A percentile compares a stretch with the other conserved stretches of the same genome.
phyloP scores from a whole-genome alignment of 2,329 filamentous ascomycete species.

The Fusarium albidum region DNA sequence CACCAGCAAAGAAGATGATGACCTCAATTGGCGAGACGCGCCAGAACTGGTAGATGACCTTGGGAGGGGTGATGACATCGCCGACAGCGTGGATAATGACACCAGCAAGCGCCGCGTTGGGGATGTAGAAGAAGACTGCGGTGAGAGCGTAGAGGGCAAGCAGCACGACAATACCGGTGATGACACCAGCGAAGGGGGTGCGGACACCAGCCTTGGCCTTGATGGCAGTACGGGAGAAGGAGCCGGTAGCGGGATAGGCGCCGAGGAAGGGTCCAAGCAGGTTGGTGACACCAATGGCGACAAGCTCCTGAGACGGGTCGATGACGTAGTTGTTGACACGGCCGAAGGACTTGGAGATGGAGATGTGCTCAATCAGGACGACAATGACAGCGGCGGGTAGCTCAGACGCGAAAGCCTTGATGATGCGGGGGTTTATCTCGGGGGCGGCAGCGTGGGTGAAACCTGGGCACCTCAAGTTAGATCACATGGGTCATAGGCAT shows the following conservation, averaged over 20 bases:
- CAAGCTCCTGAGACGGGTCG: constrained; percentile 80
- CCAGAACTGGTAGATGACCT: constrained; percentile 89
- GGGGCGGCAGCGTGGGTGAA: constrained; percentile 77
- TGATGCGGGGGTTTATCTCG: constrained; percentile 64
- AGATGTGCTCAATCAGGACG: constrained; percentile 81
- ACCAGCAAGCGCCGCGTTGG: constrained; percentile 75
- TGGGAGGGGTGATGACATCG: constrained; percentile 84
- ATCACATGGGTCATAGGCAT: background rate
- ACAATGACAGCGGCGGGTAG: constrained; percentile 80
- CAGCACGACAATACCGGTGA: constrained; percentile 83
- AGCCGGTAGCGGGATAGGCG: constrained; percentile 86
- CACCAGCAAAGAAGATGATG: constrained; percentile 84
- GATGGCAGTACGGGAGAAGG: constrained; percentile 90
- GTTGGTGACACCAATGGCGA: constrained; percentile 80
- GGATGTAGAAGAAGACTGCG: constrained; percentile 89
- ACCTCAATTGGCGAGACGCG: constrained; percentile 83
- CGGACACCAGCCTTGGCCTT: constrained; percentile 94
- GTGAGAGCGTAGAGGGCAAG: constrained; percentile 85
- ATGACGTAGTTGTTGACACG: constrained; percentile 84
- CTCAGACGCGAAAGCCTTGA: constrained; percentile 70
- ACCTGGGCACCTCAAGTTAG: constrained; percentile 49
- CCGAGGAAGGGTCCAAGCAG: constrained; percentile 81
- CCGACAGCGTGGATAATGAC: constrained; percentile 93
- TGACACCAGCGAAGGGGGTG: constrained; percentile 85
- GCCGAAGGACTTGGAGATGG: constrained; percentile 84